Evolutionary conservation across 331 rosid genomes (phyloP).

Genomic region (Stylosanthes scabra): DNA sequence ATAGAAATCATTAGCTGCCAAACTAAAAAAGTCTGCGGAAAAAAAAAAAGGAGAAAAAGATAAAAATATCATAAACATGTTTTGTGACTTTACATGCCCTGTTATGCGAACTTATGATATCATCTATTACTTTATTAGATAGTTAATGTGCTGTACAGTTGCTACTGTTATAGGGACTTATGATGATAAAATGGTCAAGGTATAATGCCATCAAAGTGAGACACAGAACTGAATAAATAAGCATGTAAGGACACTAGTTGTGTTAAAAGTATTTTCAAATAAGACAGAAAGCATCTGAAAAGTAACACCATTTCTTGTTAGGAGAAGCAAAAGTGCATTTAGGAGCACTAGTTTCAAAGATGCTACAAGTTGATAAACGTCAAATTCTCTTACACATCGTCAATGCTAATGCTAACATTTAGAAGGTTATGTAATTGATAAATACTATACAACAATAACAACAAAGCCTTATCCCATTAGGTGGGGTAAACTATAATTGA

Average conservation of each 20-base stretch:
- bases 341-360: neutral
- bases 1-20: slow-evolving; percentile 86
- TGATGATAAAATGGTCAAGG: slow-evolving; percentile 13
- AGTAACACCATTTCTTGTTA: slow-evolving; percentile 1
- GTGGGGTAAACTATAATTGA: too few species aligned
- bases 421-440: neutral
- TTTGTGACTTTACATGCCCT: too few species aligned
- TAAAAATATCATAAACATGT: too few species aligned
- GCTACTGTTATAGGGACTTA: neutral
- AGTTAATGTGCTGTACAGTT: slow-evolving; percentile 3
- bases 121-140: neutral
- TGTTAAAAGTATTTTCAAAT: slow-evolving; percentile 2
- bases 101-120: too few species aligned
- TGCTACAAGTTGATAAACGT: slow-evolving; percentile 19
- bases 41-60: neutral
- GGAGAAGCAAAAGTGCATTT: neutral
- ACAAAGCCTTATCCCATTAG: too few species aligned
- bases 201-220: neutral
- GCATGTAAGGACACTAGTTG: neutral
- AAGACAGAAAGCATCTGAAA: too few species aligned
- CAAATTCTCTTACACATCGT: neutral
- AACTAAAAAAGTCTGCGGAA: slow-evolving; percentile 87
- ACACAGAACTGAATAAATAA: neutral
- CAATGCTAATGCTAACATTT: slow-evolving; percentile 13
- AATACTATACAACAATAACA: neutral